Evolutionary conservation across 225 moss, liverwort and hornwort species (phyloP), one percentile per base, ranked within the genome.

Genomic region (Rhytidiadelphus loreus): DNA sequence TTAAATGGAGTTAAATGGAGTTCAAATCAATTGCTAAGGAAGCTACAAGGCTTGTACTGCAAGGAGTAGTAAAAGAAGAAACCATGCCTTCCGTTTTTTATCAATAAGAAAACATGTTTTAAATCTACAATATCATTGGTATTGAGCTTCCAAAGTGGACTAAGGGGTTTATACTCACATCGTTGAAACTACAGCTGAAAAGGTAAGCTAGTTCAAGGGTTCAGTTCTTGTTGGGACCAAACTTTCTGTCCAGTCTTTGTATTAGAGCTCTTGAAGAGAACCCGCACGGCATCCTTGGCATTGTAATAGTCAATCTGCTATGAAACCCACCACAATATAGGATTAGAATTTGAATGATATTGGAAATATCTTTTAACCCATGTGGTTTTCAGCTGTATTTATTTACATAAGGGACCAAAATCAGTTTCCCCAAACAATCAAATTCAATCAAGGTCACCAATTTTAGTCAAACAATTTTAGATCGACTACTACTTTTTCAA

Each of bases 231-330:
- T 66, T 88, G 63, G 18, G 91, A 94, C 94, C 94, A 94, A 66
- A 71, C 75, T 64, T 60, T 92, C 44, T 83, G 91, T 83, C 91
- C 93, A 63, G 66, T 85, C 77, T 62, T 75, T 30, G 68, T 46
- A 46, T 50, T 81, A 28, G 92, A 93, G 64, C 83, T 79, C 84
- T 91, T 93, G 87, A 92, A 95, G 53, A 94, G 79, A 52, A 95
- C 48, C 76, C 95, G 92, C 83, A 86, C 88, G 41, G 83, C 87
- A 61, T 95, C 93, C 87, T 91, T 94, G 50, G 89, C 55, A 73
- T 94, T 86, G 73, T 94, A 94, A 77, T 95, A 95, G 84, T 95
- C 94, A 71, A 94, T 75, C 95, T 92, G 87, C 48, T 62, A 70
- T 26, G 25, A 78, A 77, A 91, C 70, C 62, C 84, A 56, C 69